Percentiles rank a stretch among this genome's conserved stretches.
Evolutionary conservation across 139 green algal species (phyloP).

Genomic region (Asterochloris sp.): DNA sequence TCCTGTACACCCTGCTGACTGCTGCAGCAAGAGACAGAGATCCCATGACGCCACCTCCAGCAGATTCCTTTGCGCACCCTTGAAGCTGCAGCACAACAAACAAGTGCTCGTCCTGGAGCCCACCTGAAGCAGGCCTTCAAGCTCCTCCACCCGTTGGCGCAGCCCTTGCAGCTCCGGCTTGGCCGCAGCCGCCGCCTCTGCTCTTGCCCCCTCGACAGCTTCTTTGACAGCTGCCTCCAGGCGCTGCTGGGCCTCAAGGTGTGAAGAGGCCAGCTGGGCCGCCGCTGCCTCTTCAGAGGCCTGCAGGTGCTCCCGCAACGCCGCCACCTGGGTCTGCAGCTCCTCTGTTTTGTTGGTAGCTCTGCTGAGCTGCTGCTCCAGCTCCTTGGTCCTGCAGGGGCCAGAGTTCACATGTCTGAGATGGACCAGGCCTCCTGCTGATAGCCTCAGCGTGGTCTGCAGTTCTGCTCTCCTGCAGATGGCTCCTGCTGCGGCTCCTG

Average conservation of each 20-base stretch:
- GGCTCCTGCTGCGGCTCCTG: too few relatives aligned
- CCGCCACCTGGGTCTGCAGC: constrained; percentile 3
- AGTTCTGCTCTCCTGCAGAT: too few relatives aligned
- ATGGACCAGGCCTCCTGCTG: too few relatives aligned
- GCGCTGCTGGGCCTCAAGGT: not conserved
- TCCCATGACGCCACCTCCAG: too few relatives aligned
- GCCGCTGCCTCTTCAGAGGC: constrained; percentile 13
- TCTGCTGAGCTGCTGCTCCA: too few relatives aligned
- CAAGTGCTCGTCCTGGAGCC: not conserved
- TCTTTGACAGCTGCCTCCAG: not conserved
- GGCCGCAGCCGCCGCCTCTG: not conserved
- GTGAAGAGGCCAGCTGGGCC: constrained; percentile 10
- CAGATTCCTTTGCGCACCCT: too few relatives aligned
- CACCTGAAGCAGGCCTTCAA: not conserved
- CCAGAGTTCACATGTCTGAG: too few relatives aligned
- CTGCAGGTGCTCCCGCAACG: not conserved
- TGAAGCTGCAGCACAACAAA: not conserved
- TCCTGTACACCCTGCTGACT: too few relatives aligned
- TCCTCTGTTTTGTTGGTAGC: not conserved
- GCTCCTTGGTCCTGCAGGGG: too few relatives aligned
- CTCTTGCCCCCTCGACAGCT: not conserved
- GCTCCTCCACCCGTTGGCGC: not conserved
- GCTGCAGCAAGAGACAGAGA: too few relatives aligned
- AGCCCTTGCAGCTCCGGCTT: not conserved
- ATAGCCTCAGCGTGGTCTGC: too few relatives aligned